Base-by-base conservation (phyloP, 2,329 filamentous ascomycete species). In the Diaporthe eres region DNA sequence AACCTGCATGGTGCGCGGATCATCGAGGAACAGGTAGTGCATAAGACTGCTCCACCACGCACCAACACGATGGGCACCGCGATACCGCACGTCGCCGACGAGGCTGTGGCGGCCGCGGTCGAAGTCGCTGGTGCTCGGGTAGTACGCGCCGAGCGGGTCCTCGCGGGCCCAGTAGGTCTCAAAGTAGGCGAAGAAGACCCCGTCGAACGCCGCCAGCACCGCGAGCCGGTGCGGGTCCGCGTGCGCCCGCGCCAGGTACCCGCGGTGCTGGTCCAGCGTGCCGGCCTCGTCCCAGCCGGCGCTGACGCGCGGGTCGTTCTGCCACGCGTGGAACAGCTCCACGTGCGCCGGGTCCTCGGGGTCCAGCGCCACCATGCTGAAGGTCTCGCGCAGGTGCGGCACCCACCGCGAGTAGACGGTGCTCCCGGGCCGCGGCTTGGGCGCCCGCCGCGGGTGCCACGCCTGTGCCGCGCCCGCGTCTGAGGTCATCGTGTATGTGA, bases 201-300 rank as follows among this genome's bases (percentile, higher is more conserved):
- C 92, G 74, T 96, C 90, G 82, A 95, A 96, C 37, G 89, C 89
- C 9, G 92, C 94, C 75, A 96, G 86, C 61, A 96, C 86, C 34
- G 92, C 90, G 71, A 95, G 85, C 77, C 93, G 90, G 83, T 96
- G 94, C 39, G 92, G 91, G 82, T 96, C 94, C 60, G 90, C 88
- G 80, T 95, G 91, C 73, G 93, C 88, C 78, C 90, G 89, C 42
- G 89, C 88, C 71, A 95, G 87, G 82, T 96, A 96, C 80, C 92
- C 89, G 77, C 91, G 89, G 83, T 96, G 94, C 82, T 95, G 89
- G 42, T 94, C 93, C 65, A 94, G 84, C 1, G 93, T 94, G 44
- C 94, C 94, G 1, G 92, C 94, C 85, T 94, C 92, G 81, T 95
- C 94, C 94, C 94, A 96, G 5, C 94, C 94, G 80, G 93, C 90